Evolutionary conservation across 2,329 filamentous ascomycete genomes (phyloP).

Genomic region (Nothopassalora personata): DNA sequence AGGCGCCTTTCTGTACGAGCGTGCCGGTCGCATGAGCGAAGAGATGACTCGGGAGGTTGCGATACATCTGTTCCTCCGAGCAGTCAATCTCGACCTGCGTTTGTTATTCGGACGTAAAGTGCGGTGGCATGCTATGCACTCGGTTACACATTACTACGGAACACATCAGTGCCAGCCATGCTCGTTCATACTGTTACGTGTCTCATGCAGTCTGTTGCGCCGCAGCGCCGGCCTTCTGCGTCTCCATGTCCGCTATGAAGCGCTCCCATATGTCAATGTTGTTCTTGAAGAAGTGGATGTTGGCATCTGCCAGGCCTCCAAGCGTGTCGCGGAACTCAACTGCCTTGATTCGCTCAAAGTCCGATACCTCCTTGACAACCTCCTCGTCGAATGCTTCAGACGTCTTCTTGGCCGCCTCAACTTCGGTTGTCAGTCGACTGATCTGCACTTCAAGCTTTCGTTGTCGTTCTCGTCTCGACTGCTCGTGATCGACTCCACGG

Average conservation of each 20-base stretch:
- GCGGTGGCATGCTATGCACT: not conserved
- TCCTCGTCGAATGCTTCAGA: slow-evolving; percentile 94
- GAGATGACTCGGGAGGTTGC: not conserved
- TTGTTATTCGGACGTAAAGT: not conserved
- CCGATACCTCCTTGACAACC: slow-evolving; percentile 83
- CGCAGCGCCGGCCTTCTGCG: slow-evolving; percentile 22
- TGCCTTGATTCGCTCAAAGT: slow-evolving; percentile 96
- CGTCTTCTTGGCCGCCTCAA: slow-evolving; percentile 78
- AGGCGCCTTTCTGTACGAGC: not conserved
- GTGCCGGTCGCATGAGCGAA: not conserved
- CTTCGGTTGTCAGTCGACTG: slow-evolving; percentile 82
- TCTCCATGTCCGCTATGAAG: slow-evolving; percentile 72
- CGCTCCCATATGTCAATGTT: slow-evolving; percentile 80
- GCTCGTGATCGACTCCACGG: slow-evolving; percentile 92
- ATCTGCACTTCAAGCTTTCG: slow-evolving; percentile 90
- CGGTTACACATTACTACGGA: not conserved
- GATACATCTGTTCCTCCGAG: not conserved
- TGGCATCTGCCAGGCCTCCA: slow-evolving; percentile 73
- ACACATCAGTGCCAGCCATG: not conserved
- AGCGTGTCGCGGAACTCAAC: slow-evolving; percentile 82
- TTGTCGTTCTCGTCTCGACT: slow-evolving; percentile 76
- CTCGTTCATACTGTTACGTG: not conserved
- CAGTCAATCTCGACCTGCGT: not conserved
- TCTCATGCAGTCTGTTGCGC: slow-evolving; percentile 6
- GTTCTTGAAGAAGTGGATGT: slow-evolving; percentile 78